Percentiles rank a stretch among this genome's conserved stretches.
These are phyloP conservation scores for Delitschia confertaspora DNA, from an alignment of 495 filamentous ascomycete species.

Conservation along the genomic window DNA sequence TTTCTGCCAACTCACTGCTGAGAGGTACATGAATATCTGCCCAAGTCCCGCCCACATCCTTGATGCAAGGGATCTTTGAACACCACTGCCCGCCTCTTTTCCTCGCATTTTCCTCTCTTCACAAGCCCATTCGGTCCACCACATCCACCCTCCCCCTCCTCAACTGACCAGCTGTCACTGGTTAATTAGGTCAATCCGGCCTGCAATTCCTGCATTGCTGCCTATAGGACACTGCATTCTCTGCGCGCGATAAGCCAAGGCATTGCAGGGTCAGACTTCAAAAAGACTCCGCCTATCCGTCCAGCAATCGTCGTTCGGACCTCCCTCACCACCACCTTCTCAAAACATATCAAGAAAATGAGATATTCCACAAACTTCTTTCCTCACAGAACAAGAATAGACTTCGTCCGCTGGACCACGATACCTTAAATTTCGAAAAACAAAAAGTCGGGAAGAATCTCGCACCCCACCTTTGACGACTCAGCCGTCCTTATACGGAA, in stretches of 20 bases:
- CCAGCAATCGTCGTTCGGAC: conserved; percentile 23
- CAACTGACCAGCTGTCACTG: conserved; percentile 25
- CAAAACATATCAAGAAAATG: conserved; percentile 24
- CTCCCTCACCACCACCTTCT: conserved; percentile 14
- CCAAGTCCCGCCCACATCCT: conserved; percentile 15
- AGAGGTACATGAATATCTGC: conserved; percentile 29
- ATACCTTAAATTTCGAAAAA: conserved; percentile 17
- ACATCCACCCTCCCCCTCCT: conserved; percentile 17
- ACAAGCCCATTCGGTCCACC: conserved; percentile 23
- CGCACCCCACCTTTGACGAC: not conserved
- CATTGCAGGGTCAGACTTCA: conserved; percentile 27
- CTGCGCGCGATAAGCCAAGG: conserved; percentile 28
- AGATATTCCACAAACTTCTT: conserved; percentile 22
- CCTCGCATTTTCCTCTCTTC: conserved; percentile 6
- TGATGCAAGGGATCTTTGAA: conserved; percentile 24
- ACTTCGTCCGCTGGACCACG: conserved; percentile 12
- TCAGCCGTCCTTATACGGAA: conserved; percentile 10
- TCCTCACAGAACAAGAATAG: conserved; percentile 15
- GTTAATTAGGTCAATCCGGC: conserved; percentile 25
- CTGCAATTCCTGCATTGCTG: conserved; percentile 31
- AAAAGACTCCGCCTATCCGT: conserved; percentile 24
- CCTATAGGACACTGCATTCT: conserved; percentile 22
- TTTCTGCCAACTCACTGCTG: conserved; percentile 25
- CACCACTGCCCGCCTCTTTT: conserved; percentile 20
- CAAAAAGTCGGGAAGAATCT: not conserved